Evolutionary conservation across 805 yeast genomes (phyloP).

Genomic region (Zygosaccharomyces rouxii): DNA sequence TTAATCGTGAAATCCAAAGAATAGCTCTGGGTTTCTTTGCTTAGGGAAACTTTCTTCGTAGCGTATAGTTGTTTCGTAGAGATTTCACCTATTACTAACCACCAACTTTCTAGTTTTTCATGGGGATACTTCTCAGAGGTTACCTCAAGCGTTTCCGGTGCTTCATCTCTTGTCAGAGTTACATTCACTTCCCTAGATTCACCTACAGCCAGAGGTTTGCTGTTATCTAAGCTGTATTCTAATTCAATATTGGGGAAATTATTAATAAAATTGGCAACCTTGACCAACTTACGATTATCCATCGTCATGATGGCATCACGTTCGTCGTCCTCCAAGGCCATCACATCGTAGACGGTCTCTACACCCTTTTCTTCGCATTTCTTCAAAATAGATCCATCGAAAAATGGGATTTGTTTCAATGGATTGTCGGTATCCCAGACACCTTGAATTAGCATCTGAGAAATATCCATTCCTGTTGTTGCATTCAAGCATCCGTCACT

Average conservation of each 20-base stretch:
- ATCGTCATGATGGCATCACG: conserved; percentile 59
- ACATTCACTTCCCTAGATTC: conserved; percentile 47
- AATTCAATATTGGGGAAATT: conserved; percentile 82
- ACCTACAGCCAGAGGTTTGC: conserved; percentile 42
- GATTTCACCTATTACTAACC: conserved; percentile 79
- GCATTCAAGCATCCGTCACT: conserved; percentile 79
- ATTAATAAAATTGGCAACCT: conserved; percentile 85
- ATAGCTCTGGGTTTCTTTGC: conserved; percentile 49
- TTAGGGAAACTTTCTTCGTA: conserved; percentile 58
- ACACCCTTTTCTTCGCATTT: conserved; percentile 55
- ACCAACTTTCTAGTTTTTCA: conserved; percentile 61
- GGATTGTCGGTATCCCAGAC: conserved; percentile 78
- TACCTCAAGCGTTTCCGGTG: conserved; percentile 60
- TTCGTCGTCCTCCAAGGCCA: conserved; percentile 67
- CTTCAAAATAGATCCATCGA: conserved; percentile 44
- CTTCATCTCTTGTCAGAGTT: conserved; percentile 68
- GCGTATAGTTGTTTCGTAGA: conserved; percentile 60
- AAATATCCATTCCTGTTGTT: conserved; percentile 75
- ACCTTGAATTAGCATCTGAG: conserved; percentile 85
- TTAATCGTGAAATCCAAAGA: conserved; percentile 55
- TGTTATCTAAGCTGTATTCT: conserved; percentile 45
- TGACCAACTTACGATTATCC: conserved; percentile 46
- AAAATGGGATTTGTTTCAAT: conserved; percentile 74
- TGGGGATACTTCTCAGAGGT: conserved; percentile 56
- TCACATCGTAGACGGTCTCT: conserved; percentile 73